phyloP scores from a whole-genome alignment of 139 green algal genomes.

The Coelastrella sp. region DNA sequence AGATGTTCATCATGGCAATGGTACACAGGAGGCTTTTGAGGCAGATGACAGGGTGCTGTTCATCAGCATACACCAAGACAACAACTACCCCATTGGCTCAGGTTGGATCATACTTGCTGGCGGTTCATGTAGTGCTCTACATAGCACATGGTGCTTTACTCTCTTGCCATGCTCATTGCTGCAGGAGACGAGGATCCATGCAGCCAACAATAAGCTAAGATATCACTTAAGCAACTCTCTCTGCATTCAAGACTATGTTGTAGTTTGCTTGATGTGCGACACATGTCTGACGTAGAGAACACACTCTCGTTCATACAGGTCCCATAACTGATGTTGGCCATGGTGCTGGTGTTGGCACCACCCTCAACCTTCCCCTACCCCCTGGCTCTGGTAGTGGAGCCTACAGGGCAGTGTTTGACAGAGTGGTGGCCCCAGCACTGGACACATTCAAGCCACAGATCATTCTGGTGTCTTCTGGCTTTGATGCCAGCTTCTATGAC shows the following conservation, averaged over 20 bases:
- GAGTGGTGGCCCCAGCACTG: constrained; percentile 67
- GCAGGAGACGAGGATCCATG: background rate
- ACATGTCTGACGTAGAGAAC: no score
- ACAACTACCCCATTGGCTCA: constrained; percentile 60
- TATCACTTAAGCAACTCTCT: background rate
- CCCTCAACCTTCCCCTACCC: constrained; percentile 77
- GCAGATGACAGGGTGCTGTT: constrained; percentile 73
- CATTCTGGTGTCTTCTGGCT: constrained; percentile 64
- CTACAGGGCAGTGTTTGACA: constrained; percentile 61
- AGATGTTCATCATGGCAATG: constrained; percentile 60
- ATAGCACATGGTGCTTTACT: background rate
- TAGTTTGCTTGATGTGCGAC: no score
- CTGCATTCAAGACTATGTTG: background rate
- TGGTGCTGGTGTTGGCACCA: constrained; percentile 70
- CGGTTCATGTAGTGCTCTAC: background rate
- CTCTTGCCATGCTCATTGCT: background rate
- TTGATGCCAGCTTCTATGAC: constrained; percentile 65
- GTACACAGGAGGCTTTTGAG: constrained; percentile 72
- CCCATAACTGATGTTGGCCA: constrained; percentile 61
- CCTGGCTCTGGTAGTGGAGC: constrained; percentile 63
- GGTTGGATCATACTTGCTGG: constrained; percentile 37
- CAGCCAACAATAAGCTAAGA: background rate
- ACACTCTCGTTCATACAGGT: constrained; percentile 2
- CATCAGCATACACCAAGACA: constrained; percentile 79
- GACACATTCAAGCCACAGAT: constrained; percentile 77